Conservation (phyloP, 805 yeast genomes). For the Ogataea corticis region DNA sequence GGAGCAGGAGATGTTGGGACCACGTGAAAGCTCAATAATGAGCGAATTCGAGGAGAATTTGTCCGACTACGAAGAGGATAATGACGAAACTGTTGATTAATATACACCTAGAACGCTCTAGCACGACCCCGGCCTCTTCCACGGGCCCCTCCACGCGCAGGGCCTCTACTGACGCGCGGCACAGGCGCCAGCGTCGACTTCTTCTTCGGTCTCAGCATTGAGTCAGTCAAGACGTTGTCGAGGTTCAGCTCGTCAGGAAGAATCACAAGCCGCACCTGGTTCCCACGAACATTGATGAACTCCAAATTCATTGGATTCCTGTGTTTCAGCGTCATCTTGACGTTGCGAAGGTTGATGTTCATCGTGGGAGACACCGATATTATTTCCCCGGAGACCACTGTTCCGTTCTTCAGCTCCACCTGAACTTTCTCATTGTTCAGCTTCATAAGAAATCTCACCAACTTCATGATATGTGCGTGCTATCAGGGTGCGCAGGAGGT, state of each 20-base stretch:
- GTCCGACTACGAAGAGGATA: slow-evolving; percentile 19
- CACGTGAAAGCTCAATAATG: slow-evolving; percentile 39
- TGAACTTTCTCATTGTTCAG: slow-evolving; percentile 83
- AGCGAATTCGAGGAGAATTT: slow-evolving; percentile 34
- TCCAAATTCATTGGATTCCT: slow-evolving; percentile 72
- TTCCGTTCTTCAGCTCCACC: slow-evolving; percentile 89
- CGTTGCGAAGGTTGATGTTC: slow-evolving; percentile 83
- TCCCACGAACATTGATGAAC: slow-evolving; percentile 84
- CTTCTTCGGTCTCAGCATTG: slow-evolving; percentile 41
- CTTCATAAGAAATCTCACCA: slow-evolving; percentile 80
- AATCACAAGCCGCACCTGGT: slow-evolving; percentile 77
- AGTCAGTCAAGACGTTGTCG: slow-evolving; percentile 58
- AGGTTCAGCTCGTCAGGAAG: slow-evolving; percentile 85
- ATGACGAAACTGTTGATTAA: background rate
- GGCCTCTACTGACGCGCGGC: slow-evolving; percentile 20
- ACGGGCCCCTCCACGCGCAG: slow-evolving; percentile 30
- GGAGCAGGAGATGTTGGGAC: slow-evolving; percentile 41
- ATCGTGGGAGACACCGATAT: slow-evolving; percentile 85
- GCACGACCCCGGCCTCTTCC: slow-evolving; percentile 33
- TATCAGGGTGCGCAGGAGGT: background rate
- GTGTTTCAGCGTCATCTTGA: slow-evolving; percentile 71
- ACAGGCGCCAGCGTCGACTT: slow-evolving; percentile 47
- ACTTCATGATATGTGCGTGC: slow-evolving; percentile 47
- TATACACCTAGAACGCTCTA: slow-evolving; percentile 31
- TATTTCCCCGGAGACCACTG: slow-evolving; percentile 79